Conservation (phyloP, 1,284 basidiomycete species). For the Pterula multifida region DNA sequence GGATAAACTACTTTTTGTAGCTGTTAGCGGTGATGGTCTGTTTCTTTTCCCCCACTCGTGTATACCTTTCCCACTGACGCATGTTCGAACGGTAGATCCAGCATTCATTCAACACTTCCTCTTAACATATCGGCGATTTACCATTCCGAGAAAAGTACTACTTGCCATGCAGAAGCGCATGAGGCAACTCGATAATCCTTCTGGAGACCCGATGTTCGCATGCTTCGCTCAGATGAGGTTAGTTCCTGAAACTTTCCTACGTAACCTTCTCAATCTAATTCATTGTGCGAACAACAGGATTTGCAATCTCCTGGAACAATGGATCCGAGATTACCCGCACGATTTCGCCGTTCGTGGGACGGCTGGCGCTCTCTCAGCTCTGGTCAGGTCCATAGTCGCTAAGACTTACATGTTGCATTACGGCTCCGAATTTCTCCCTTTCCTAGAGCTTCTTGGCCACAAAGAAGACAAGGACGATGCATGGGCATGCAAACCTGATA, state of each 20-base stretch:
- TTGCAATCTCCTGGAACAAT: constrained; percentile 61
- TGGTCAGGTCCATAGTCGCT: constrained; percentile 63
- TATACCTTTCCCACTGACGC: constrained; percentile 10
- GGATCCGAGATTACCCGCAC: constrained; percentile 60
- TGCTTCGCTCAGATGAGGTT: constrained; percentile 77
- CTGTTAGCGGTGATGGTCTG: constrained; percentile 69
- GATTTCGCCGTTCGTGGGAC: constrained; percentile 70
- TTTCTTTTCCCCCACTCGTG: constrained; percentile 1
- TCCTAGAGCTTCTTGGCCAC: constrained; percentile 51
- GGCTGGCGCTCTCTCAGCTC: constrained; percentile 54
- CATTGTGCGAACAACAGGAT: constrained; percentile 34
- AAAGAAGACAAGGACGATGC: constrained; percentile 51
- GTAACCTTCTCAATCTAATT: constrained; percentile 3
- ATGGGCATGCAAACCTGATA: constrained; percentile 59
- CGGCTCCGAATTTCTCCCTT: constrained; percentile 67
- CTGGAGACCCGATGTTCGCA: constrained; percentile 71
- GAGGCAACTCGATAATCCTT: constrained; percentile 57
- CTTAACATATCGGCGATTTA: constrained; percentile 68
- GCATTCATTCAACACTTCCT: constrained; percentile 67
- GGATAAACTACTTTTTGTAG: constrained; percentile 64
- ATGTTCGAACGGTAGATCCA: constrained; percentile 36
- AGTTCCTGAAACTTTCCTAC: constrained; percentile 10
- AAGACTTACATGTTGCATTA: constrained; percentile 74
- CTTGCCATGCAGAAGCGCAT: constrained; percentile 77
- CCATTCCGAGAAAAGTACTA: constrained; percentile 61